Evolutionary conservation across 106 monocot genomes (phyloP), one percentile per base, ranked within the genome.

Genomic region (Dioscorea zingiberensis): DNA sequence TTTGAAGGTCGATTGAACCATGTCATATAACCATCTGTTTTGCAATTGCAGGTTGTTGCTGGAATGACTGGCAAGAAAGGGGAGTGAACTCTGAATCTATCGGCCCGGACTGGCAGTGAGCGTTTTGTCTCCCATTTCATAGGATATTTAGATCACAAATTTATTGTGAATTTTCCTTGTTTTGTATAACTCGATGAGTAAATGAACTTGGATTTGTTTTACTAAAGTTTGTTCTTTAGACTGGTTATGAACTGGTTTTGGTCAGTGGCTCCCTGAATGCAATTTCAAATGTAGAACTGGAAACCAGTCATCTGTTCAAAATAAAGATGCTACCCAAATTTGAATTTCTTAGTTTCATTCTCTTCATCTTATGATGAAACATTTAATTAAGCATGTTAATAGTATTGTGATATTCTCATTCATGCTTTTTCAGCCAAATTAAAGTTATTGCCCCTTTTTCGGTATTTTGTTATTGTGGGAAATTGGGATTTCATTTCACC

Each of bases 41-140:
- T 32, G 15, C 28, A 25, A 16, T 48, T 66, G 66, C 64, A 83
- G 78, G 82, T 78, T 21, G 78, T 83, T 62, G 77, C 82, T 74
- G 77, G 77, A 45, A 55, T 74, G 51, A 74, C 82, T 2, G 78
- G 82, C 45, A 83, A 78, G 48, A 83, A 70, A 17, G 38, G 3
- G 8, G 47, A 54, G 24, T 29, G 25, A 27, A 18, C 51, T 15
- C 16, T 10, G 4, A 10, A 18, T 53, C 16, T 18, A 53, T 18
- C 51, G 0, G 9, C n/a, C 51, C 16, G 14, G 4, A 13, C 14
- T 15, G 51, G 16, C 16, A 53, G n/a, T 2, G 4, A 6, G 38
- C 38, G 4, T 38, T 53, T 53, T 16, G 51, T 53, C 51, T 4
- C 15, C 16, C 19, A 0, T 1, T 53, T n/a, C n/a, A n/a, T n/a